Evolutionary conservation across 1,284 basidiomycete genomes (phyloP), one percentile per base, ranked within the genome.

Genomic region (Pascua guehoae): DNA sequence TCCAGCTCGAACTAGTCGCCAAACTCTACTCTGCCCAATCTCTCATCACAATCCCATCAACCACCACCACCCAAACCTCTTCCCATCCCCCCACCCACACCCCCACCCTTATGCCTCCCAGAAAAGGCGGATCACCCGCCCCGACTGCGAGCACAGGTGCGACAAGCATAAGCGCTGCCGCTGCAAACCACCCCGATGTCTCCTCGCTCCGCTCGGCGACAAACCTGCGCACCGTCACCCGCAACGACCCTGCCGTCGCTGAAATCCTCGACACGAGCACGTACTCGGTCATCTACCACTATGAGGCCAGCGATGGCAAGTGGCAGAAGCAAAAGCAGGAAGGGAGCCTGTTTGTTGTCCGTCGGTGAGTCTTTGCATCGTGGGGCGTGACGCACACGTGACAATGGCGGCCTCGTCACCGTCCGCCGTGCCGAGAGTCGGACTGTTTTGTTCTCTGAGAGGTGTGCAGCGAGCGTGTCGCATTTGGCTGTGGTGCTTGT

Each of bases 301-400:
- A 68, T 51, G 67, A 72, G 46, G 69, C 65, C 32, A 57, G 42
- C 2, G 58, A 58, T 12, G 62, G 54, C 15, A 62, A 66, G 43
- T 75, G 73, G 73, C 64, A 66, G 53, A 75, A 74, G 65, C 67
- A 72, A 62, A 75, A 75, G 56, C 65, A 67, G 62, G 73, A 74
- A 56, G 74, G 74, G 32, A 66, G 70, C 11, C 51, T 72, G 44
- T 76, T 76, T 51, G 63, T 76, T 24, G 70, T 76, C 16, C 50
- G 62, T 18, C 53, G 74, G 74, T 72, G 54, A 50, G 70, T 63
- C 8, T n/a, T 16, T 18, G n/a, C n/a, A n/a, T n/a, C n/a, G n/a
- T n/a, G 45, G 15, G n/a, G 16, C 24, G 24, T 32, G 24, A 3
- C 24, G 4, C 47, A 14, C 47, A 14, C 37, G 18, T 50, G 52